Percentiles rank a stretch among this genome's conserved stretches.
phyloP scores from a whole-genome alignment of 331 rosid genomes.

The Cydonia oblonga region DNA sequence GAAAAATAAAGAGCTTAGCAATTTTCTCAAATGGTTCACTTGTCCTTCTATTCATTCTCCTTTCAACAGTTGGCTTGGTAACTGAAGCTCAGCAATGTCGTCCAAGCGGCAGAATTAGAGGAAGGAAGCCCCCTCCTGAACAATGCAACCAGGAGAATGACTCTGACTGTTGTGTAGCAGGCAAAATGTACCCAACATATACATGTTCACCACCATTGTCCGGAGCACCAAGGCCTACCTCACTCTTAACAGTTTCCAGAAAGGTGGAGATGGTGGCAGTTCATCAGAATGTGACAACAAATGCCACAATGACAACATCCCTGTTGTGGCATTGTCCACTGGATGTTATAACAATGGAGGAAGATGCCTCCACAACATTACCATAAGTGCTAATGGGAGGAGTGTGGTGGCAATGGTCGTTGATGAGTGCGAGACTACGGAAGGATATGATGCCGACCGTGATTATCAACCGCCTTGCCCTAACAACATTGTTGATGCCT shows the following conservation, averaged over 20 bases:
- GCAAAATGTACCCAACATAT: too few species aligned
- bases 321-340: conserved; percentile 18
- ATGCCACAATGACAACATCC: conserved; percentile 17
- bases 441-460: conserved; percentile 27
- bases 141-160: background rate
- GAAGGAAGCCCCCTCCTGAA: conserved; percentile 5
- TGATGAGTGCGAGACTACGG: conserved; percentile 30
- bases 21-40: background rate
- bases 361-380: conserved; percentile 22
- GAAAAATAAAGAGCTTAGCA: background rate
- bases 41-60: background rate
- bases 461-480: conserved; percentile 40
- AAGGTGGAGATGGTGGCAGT: conserved; percentile 23
- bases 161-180: too few species aligned
- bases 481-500: conserved; percentile 39
- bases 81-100: background rate
- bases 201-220: too few species aligned
- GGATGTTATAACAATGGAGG: conserved; percentile 26
- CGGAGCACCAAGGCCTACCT: background rate
- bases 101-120: conserved; percentile 1
- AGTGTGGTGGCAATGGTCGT: conserved; percentile 30
- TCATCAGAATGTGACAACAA: conserved; percentile 26
- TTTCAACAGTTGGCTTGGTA: background rate
- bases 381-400: conserved; percentile 20
- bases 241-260: conserved; percentile 22